Evolutionary conservation across 2,329 filamentous ascomycete genomes (phyloP).

Genomic region (Diplocarpon mali): DNA sequence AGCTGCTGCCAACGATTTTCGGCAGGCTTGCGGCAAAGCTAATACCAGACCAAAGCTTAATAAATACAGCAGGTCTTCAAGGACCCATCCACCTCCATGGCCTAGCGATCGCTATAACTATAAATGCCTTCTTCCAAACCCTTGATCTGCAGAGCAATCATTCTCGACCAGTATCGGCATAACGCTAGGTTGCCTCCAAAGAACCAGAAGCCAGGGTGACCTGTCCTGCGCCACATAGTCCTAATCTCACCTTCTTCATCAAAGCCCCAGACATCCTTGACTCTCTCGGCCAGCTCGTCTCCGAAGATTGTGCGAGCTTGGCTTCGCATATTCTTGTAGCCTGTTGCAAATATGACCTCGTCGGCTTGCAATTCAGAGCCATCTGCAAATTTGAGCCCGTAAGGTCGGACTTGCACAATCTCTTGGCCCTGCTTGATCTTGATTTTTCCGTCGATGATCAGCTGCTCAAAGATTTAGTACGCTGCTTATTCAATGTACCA

Average conservation of each 20-base stretch:
- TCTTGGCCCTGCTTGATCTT: constrained; percentile 38
- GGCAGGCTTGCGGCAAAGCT: neutral
- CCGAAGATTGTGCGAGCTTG: constrained; percentile 39
- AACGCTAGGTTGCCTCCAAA: constrained; percentile 40
- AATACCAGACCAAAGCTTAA: neutral
- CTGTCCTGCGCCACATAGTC: constrained; percentile 35
- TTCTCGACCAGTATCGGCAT: constrained; percentile 35
- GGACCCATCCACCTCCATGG: neutral
- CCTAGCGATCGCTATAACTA: constrained; percentile 11
- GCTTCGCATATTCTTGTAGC: constrained; percentile 43
- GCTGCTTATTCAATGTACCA: too few species aligned
- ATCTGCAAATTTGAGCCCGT: constrained; percentile 32
- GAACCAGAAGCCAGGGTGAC: constrained; percentile 40
- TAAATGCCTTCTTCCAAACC: constrained; percentile 16
- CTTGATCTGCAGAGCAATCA: constrained; percentile 35
- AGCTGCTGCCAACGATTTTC: too few species aligned
- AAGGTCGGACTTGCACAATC: constrained; percentile 33
- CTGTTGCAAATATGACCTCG: constrained; percentile 38
- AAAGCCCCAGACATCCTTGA: constrained; percentile 38
- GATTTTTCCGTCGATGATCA: constrained; percentile 44
- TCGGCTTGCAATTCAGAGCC: constrained; percentile 39
- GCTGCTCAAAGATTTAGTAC: constrained; percentile 6
- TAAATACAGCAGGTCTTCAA: too few species aligned
- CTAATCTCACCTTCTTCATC: constrained; percentile 38
- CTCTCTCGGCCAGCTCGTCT: constrained; percentile 37